These are phyloP conservation scores for Tetraselmis chui DNA, from an alignment of 139 green algal genomes.

Conservation along the genomic window DNA sequence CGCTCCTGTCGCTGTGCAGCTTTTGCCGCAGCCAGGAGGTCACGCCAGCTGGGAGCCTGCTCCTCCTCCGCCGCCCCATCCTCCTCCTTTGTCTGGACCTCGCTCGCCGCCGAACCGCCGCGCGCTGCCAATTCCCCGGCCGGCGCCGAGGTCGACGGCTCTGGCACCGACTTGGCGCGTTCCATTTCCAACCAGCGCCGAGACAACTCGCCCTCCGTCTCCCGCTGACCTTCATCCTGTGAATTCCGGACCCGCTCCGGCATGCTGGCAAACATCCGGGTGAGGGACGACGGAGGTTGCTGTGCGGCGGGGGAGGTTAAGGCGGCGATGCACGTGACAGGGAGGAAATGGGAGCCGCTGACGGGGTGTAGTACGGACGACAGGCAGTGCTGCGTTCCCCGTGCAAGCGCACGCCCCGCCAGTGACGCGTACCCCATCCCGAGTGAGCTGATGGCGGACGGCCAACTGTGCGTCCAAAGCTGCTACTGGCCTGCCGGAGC, in stretches of 20 bases:
- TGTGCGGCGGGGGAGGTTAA: not conserved
- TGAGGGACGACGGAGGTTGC: not conserved
- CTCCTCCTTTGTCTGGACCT: not conserved
- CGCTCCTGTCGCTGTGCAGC: conserved; percentile 6
- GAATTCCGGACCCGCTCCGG: not conserved
- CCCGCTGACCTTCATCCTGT: not conserved
- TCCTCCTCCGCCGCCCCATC: not conserved
- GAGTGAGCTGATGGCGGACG: no score
- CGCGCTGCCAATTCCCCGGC: not conserved
- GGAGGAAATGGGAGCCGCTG: not conserved
- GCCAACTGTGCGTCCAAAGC: no score
- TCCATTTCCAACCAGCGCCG: not conserved
- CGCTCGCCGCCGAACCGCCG: not conserved
- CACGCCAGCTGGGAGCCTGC: conserved; percentile 23
- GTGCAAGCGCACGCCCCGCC: no score
- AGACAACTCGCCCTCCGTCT: not conserved
- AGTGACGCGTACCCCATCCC: no score
- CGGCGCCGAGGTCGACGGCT: not conserved
- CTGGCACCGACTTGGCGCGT: not conserved
- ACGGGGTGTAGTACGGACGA: not conserved
- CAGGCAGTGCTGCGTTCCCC: not conserved
- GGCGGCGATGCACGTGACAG: not conserved
- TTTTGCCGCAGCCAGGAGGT: conserved; percentile 24
- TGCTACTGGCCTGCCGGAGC: no score
- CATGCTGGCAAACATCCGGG: not conserved